Base-by-base conservation (phyloP, 2,329 filamentous ascomycete genomes). In the Sclerotinia nivalis region DNA sequence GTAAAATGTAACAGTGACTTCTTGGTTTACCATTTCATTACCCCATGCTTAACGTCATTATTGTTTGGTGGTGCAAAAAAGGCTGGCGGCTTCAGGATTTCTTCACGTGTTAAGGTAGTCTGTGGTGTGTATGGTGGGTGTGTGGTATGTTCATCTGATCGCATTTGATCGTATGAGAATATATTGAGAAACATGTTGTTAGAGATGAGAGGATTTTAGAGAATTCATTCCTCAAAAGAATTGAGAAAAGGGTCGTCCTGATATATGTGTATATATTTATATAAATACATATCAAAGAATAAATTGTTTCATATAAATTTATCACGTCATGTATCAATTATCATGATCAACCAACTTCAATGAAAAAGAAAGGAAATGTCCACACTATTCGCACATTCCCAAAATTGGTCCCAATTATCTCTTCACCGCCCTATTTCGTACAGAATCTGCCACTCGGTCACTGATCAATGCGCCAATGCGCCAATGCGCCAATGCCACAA, bases 71-170 rank as follows among this genome's bases (percentile, higher is more conserved):
- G 58, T 61, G 58, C 40, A 31, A 47, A 47, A 43, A 54, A 47
- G 40, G 40, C 25, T 18, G 58, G 58, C 25, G 20, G 15, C 58
- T 47, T 31, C 18, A 15, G 6, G 4, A 45, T 47, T 13, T 47
- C 58, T 61, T 61, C 58, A 61, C 58, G 58, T 47, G 58, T 47
- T 31, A 20, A 31, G 20, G 37, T 40, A 43, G 56, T 59, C n/a
- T 59, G 56, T 59, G 56, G 25, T 25, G 3, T 34, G 2, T 31
- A 31, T 22, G 10, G 10, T 31, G 52, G 15, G 34, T 9, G 12
- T 0, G 12, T 59, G 15, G 40, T 45, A 22, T 60, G 40, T 60
- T 43, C 22, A 18, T 56, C 31, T 56, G 54, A 37, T 56, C 20
- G n/a, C 22, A 18, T 56, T 34, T 56, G 54, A 37, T 56, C 20